A percentile compares a stretch with the other conserved stretches of the same genome.
Evolutionary conservation across 1,139 yeast genomes (phyloP).

Genomic region (Zygotorulaspora mrakii): DNA sequence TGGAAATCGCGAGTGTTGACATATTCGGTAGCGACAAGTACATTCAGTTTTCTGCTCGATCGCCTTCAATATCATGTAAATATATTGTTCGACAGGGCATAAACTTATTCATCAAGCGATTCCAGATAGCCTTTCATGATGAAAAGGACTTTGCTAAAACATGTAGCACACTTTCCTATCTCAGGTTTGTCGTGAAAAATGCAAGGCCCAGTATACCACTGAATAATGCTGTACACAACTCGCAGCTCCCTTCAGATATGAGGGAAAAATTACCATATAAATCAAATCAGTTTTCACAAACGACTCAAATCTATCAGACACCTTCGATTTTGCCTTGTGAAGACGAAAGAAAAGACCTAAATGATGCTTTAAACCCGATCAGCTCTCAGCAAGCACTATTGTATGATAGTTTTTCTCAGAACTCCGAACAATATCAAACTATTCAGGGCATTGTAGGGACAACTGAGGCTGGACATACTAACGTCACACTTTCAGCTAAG

Average conservation of each 20-base stretch:
- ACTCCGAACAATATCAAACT: too few species aligned
- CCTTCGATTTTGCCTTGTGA: too few species aligned
- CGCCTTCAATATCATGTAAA: conserved; percentile 31
- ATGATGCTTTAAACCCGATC: too few species aligned
- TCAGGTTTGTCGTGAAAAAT: conserved; percentile 18
- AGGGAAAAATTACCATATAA: not conserved
- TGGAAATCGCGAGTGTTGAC: conserved; percentile 11
- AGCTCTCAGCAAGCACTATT: too few species aligned
- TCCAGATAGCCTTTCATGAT: conserved; percentile 25
- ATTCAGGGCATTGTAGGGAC: too few species aligned
- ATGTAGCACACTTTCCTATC: conserved; percentile 10
- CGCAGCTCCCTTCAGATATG: not conserved
- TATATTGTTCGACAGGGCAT: conserved; percentile 17
- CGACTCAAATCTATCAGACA: too few species aligned
- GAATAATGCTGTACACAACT: not conserved
- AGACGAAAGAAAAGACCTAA: too few species aligned
- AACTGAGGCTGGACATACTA: too few species aligned
- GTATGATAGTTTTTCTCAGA: too few species aligned
- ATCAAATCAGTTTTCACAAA: too few species aligned
- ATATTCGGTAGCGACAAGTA: conserved; percentile 4
- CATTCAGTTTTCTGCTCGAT: conserved; percentile 26
- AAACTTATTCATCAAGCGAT: conserved; percentile 18
- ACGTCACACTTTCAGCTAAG: too few species aligned
- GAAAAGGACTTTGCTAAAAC: conserved; percentile 19
- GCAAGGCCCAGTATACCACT: conserved; percentile 9